phyloP scores from a whole-genome alignment of 495 filamentous ascomycete genomes.

The Penicillium ochrochloron region DNA sequence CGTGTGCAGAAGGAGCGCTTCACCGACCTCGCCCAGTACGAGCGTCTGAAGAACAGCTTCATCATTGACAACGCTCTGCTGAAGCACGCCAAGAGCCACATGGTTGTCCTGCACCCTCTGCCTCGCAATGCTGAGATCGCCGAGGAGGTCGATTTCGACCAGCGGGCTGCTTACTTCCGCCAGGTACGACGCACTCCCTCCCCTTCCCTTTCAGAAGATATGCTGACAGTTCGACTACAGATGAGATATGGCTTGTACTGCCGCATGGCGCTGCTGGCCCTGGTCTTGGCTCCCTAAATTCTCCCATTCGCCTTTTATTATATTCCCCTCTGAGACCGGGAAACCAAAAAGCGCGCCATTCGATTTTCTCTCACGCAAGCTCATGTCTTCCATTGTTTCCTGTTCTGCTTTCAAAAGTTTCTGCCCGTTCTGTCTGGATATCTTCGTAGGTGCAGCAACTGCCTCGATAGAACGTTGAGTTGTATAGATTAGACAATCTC shows the following conservation, averaged over 20 bases:
- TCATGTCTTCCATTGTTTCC: constrained; percentile 33
- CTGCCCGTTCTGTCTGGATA: constrained; percentile 37
- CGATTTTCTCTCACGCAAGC: constrained; percentile 29
- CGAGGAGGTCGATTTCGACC: constrained; percentile 97
- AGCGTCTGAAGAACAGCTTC: constrained; percentile 83
- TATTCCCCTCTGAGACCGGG: constrained; percentile 31
- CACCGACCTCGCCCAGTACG: constrained; percentile 74
- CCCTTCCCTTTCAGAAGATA: constrained; percentile 11
- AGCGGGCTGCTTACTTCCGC: constrained; percentile 96
- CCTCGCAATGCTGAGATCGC: constrained; percentile 90
- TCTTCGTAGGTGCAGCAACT: constrained; percentile 44
- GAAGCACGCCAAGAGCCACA: constrained; percentile 86
- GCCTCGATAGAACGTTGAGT: constrained; percentile 32
- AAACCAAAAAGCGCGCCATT: constrained; percentile 26
- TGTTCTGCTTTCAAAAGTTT: constrained; percentile 45
- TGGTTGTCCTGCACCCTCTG: constrained; percentile 94
- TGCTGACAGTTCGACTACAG: constrained; percentile 59
- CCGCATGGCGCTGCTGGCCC: constrained; percentile 92
- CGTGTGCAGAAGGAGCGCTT: constrained; percentile 97
- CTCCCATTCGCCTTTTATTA: constrained; percentile 19
- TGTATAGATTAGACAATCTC: constrained; percentile 55
- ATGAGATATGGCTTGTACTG: constrained; percentile 98
- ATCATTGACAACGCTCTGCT: constrained; percentile 89
- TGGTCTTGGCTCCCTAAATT: constrained; percentile 75
- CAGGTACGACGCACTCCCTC: constrained; percentile 69